A percentile compares a stretch with the other conserved stretches of the same genome.
phyloP scores from a whole-genome alignment of 2,329 filamentous ascomycete species.

The Myriosclerotinia duriaeana region DNA sequence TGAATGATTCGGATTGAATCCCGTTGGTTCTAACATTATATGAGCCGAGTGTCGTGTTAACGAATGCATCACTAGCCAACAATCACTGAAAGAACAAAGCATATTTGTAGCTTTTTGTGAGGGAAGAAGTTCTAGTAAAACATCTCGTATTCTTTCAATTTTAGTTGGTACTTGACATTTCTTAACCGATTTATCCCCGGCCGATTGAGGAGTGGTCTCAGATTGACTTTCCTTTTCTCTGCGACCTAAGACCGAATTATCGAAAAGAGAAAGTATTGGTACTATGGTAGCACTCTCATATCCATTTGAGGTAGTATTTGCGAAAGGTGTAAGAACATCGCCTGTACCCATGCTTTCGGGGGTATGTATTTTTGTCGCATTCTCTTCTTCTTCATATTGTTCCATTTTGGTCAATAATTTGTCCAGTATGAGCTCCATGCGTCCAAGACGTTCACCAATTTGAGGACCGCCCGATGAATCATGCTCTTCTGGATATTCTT shows the following conservation, averaged over 20 bases:
- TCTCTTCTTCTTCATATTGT: slow-evolving; percentile 36
- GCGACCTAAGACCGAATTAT: slow-evolving; percentile 36
- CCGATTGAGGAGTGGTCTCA: slow-evolving; percentile 27
- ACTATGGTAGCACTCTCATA: slow-evolving; percentile 30
- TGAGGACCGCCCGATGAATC: slow-evolving; percentile 34
- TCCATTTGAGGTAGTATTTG: slow-evolving; percentile 24
- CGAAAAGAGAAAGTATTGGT: slow-evolving; percentile 38
- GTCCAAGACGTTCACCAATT: slow-evolving; percentile 39
- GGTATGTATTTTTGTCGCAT: slow-evolving; percentile 35
- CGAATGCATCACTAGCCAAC: slow-evolving; percentile 35
- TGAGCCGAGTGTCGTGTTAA: slow-evolving; percentile 25
- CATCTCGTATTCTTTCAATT: slow-evolving; percentile 35
- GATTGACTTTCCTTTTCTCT: slow-evolving; percentile 28
- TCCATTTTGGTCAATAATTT: slow-evolving; percentile 37
- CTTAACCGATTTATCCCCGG: slow-evolving; percentile 23
- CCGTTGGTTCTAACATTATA: slow-evolving; percentile 16
- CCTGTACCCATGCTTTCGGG: slow-evolving; percentile 35
- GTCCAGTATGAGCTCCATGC: slow-evolving; percentile 37
- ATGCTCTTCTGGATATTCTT: slow-evolving; percentile 40
- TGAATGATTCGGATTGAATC: slow-evolving; percentile 16
- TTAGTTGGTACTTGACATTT: slow-evolving; percentile 32
- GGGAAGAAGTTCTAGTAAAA: slow-evolving; percentile 37
- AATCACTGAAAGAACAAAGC: slow-evolving; percentile 33
- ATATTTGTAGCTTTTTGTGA: slow-evolving; percentile 35
- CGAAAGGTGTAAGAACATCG: slow-evolving; percentile 35